Conservation (phyloP, 1,284 basidiomycete species). For the Hymenochaete sp. region DNA sequence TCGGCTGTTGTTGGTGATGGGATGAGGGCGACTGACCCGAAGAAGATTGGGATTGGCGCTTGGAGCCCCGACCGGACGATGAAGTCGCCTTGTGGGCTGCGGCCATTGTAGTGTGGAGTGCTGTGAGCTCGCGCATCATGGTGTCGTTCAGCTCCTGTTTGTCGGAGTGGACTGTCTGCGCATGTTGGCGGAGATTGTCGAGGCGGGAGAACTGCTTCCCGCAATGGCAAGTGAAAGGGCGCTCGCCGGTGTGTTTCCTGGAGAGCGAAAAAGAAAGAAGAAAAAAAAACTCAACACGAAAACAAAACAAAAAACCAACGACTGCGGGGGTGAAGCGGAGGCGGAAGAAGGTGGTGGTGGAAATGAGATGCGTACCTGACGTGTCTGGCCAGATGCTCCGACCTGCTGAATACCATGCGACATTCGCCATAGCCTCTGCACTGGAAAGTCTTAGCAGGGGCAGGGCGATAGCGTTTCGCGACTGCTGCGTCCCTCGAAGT, state of each 20-base stretch:
- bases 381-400: constrained; percentile 92
- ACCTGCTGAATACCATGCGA: constrained; percentile 91
- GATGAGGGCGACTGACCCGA: neutral
- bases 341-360: constrained; percentile 15
- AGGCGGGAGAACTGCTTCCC: constrained; percentile 91
- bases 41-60: constrained; percentile 19
- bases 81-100: constrained; percentile 53
- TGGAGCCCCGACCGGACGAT: constrained; percentile 34
- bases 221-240: constrained; percentile 93
- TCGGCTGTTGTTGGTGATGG: constrained; percentile 1
- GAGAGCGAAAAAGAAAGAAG: neutral
- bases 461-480: constrained; percentile 63
- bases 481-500: constrained; percentile 22
- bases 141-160: constrained; percentile 81
- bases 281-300: neutral
- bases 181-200: constrained; percentile 94
- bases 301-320: constrained; percentile 8
- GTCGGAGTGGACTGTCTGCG: constrained; percentile 91
- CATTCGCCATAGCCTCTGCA: constrained; percentile 94
- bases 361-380: constrained; percentile 56
- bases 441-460: constrained; percentile 86
- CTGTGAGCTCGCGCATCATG: constrained; percentile 86
- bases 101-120: constrained; percentile 79
- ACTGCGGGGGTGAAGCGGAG: constrained; percentile 17
- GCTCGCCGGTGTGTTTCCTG: constrained; percentile 96